phyloP scores from a whole-genome alignment of 2,329 filamentous ascomycete species.

The Aspergillus tamarii region DNA sequence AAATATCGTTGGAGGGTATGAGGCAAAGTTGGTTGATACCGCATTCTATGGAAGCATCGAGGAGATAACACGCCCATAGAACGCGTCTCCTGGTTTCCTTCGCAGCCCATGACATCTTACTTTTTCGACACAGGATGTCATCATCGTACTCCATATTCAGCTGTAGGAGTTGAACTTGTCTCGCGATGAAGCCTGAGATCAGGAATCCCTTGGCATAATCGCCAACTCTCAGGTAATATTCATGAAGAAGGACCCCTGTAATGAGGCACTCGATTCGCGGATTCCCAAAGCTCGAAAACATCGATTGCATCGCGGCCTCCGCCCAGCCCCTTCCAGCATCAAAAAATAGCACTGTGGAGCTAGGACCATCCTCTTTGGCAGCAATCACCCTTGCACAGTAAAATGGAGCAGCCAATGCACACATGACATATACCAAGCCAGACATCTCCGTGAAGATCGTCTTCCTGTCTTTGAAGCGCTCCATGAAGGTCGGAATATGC shows the following conservation, averaged over 20 bases:
- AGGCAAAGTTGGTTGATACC: background rate
- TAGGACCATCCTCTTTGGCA: background rate
- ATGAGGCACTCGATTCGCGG: constrained; percentile 4
- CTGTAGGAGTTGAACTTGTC: constrained; percentile 35
- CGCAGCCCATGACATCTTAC: constrained; percentile 21
- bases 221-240: constrained; percentile 34
- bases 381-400: background rate
- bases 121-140: constrained; percentile 30
- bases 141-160: constrained; percentile 37
- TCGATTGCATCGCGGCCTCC: background rate
- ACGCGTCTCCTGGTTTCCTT: constrained; percentile 35
- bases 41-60: background rate
- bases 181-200: constrained; percentile 33
- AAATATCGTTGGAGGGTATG: constrained; percentile 32
- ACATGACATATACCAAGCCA: background rate
- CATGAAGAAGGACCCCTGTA: constrained; percentile 32
- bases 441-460: background rate
- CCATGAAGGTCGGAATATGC: constrained; percentile 8
- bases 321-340: background rate
- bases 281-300: background rate
- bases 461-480: background rate
- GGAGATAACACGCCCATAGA: constrained; percentile 35
- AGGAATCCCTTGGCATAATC: constrained; percentile 39
- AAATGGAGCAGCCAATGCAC: background rate
- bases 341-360: background rate